A percentile compares a stretch with the other conserved stretches of the same genome.
phyloP scores from a whole-genome alignment of 169 alveolate genomes.

The Plasmodium gallinaceum region DNA sequence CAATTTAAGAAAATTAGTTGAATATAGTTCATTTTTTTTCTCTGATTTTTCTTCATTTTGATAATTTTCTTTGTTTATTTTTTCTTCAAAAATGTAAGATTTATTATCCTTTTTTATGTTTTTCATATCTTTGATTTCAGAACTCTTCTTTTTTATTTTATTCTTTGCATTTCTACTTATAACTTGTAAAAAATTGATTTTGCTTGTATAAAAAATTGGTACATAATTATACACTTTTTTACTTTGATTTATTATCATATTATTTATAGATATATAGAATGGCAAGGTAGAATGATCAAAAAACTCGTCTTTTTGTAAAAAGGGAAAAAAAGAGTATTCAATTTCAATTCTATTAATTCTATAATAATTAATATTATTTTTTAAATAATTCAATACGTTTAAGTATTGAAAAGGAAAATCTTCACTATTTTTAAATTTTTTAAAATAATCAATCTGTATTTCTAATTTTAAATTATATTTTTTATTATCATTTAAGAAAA shows the following conservation, averaged over 20 bases:
- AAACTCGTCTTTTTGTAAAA: neutral
- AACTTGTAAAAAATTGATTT: slow-evolving; percentile 16
- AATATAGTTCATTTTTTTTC: neutral
- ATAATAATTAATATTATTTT: slow-evolving; percentile 37
- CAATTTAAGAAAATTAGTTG: neutral
- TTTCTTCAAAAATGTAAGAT: neutral
- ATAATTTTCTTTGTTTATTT: neutral
- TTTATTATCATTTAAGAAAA: slow-evolving; percentile 27
- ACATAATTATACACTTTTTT: slow-evolving; percentile 53
- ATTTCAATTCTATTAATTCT: slow-evolving; percentile 71
- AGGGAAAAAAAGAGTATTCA: slow-evolving; percentile 25
- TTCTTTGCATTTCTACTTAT: slow-evolving; percentile 15
- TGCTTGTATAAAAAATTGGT: slow-evolving; percentile 37
- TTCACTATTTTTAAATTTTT: neutral
- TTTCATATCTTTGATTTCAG: neutral
- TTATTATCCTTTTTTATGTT: neutral
- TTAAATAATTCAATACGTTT: slow-evolving; percentile 39
- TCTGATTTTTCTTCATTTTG: neutral
- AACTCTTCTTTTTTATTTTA: neutral
- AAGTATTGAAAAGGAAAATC: slow-evolving; percentile 17
- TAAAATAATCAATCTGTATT: slow-evolving; percentile 18
- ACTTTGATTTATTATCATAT: slow-evolving; percentile 25
- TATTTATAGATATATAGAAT: slow-evolving; percentile 38
- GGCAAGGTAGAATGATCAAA: slow-evolving; percentile 30
- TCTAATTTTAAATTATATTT: slow-evolving; percentile 35